These are phyloP conservation scores for Fusarium sp. DNA, from an alignment of 2,329 filamentous ascomycete genomes.

Conservation along the genomic window DNA sequence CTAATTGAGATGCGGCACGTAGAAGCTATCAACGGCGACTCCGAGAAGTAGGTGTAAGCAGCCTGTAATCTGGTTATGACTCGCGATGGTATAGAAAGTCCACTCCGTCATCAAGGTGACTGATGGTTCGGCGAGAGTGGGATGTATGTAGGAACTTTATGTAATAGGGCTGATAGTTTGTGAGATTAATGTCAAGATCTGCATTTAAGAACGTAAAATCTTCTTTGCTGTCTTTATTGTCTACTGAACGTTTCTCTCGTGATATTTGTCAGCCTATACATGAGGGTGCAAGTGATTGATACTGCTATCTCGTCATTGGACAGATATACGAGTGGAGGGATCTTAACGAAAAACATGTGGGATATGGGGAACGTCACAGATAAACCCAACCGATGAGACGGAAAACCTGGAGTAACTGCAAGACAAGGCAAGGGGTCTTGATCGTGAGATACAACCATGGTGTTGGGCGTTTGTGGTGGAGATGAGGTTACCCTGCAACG, in stretches of 20 bases:
- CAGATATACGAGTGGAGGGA: conserved; percentile 6
- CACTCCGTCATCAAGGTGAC: background rate
- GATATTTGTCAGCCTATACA: background rate
- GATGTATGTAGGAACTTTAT: background rate
- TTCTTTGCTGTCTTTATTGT: no score
- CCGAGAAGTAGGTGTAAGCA: conserved; percentile 31
- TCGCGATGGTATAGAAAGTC: background rate
- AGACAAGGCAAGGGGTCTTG: conserved; percentile 1
- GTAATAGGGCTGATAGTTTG: background rate
- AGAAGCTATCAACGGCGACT: conserved; percentile 14
- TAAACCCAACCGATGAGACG: background rate
- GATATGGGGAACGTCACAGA: conserved; percentile 23
- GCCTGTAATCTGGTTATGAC: background rate
- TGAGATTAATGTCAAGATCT: background rate
- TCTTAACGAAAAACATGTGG: conserved; percentile 27
- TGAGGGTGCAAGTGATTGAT: conserved; percentile 6
- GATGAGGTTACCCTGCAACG: conserved; percentile 23
- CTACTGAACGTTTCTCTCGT: background rate
- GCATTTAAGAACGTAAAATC: background rate
- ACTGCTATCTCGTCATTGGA: conserved; percentile 23
- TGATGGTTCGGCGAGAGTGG: background rate
- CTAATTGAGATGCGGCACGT: conserved; percentile 7
- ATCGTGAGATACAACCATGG: conserved; percentile 2
- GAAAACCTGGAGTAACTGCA: conserved; percentile 10
- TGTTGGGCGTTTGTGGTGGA: conserved; percentile 28